Evolutionary conservation across 129 eudicot genomes (phyloP).

Genomic region (Silybum marianum): DNA sequence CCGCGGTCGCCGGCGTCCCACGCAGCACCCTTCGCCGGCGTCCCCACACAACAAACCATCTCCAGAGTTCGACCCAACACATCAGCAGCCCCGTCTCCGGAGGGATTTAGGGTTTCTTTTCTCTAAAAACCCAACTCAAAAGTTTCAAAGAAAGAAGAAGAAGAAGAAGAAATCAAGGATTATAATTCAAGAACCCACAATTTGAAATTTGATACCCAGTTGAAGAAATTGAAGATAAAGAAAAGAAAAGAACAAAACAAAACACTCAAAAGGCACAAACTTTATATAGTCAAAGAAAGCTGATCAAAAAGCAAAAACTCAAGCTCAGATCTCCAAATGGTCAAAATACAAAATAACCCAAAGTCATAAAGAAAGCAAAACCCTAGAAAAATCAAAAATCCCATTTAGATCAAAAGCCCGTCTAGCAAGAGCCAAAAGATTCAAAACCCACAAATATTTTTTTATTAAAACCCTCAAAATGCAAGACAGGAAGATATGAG

Average conservation of each 20-base stretch:
- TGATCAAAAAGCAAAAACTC: constrained; percentile 35
- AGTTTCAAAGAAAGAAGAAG: neutral
- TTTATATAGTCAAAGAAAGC: constrained; percentile 38
- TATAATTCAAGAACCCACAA: constrained; percentile 18
- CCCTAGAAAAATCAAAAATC: constrained; percentile 17
- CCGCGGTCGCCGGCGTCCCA: too few relatives aligned
- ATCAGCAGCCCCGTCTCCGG: too few relatives aligned
- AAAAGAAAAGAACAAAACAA: neutral
- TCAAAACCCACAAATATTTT: neutral
- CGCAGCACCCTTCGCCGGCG: too few relatives aligned
- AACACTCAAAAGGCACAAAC: constrained; percentile 40
- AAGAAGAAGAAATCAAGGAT: neutral
- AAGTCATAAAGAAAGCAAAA: neutral
- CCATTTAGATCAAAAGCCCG: constrained; percentile 28
- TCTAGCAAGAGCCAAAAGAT: neutral
- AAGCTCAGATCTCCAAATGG: constrained; percentile 38
- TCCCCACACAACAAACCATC: too few relatives aligned
- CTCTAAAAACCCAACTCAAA: constrained; percentile 24
- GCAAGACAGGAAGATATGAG: constrained; percentile 64
- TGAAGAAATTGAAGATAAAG: constrained; percentile 18
- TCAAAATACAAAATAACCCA: constrained; percentile 20
- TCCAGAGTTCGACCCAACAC: too few relatives aligned
- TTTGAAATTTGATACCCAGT: constrained; percentile 35
- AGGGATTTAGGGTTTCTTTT: constrained; percentile 24
- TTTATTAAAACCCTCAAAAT: constrained; percentile 32